Conservation (phyloP, 2,329 filamentous ascomycete genomes). For the Fusarium hainanense region DNA sequence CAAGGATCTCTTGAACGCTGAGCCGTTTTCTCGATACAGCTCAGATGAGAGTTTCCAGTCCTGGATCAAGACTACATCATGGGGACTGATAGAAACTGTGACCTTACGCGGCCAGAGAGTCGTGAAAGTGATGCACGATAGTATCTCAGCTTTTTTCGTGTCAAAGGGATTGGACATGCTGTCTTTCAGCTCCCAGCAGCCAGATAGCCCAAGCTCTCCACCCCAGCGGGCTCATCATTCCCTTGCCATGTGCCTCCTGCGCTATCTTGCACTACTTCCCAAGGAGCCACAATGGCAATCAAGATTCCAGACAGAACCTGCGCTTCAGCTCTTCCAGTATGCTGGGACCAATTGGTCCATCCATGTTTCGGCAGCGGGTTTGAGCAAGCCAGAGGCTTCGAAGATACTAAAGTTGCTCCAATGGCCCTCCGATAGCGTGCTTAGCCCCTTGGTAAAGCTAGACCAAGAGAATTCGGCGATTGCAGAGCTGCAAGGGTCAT, state of each 20-base stretch:
- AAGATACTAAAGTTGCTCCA: not conserved
- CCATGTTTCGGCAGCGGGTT: not conserved
- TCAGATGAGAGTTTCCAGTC: conserved; percentile 3
- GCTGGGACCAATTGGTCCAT: not conserved
- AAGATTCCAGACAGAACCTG: not conserved
- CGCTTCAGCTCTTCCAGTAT: not conserved
- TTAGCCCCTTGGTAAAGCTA: not conserved
- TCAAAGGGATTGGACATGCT: not conserved
- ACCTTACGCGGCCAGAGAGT: not conserved
- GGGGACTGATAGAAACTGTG: conserved; percentile 1
- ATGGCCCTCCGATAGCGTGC: not conserved
- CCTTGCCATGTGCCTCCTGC: not conserved
- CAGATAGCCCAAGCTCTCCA: not conserved
- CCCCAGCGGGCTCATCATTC: not conserved
- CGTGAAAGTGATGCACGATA: conserved; percentile 2
- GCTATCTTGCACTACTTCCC: not conserved
- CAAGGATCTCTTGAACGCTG: not conserved
- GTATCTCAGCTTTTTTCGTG: not conserved
- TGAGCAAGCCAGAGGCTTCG: not conserved
- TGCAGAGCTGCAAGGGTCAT: not conserved
- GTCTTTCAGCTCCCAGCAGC: not conserved
- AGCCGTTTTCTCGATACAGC: not conserved
- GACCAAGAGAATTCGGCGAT: not conserved
- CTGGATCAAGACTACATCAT: conserved; percentile 5
- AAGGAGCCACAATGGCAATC: conserved; percentile 3